Conservation (phyloP, 2,329 filamentous ascomycete genomes). For the Exutisphaerella laricina region DNA sequence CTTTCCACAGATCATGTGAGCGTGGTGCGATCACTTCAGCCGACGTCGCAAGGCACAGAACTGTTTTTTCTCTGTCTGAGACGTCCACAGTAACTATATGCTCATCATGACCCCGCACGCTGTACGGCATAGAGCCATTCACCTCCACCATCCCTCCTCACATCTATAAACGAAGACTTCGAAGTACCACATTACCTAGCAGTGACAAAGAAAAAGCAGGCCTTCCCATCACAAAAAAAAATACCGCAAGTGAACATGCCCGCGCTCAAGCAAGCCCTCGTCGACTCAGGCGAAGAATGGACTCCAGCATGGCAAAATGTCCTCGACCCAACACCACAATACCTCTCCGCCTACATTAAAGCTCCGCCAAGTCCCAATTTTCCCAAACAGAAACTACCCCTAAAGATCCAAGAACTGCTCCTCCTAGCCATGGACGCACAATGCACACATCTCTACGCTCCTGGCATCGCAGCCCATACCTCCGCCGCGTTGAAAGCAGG, state of each 20-base stretch:
- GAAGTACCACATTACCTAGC: not conserved
- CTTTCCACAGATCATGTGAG: no score
- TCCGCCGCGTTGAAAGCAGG: conserved; percentile 37
- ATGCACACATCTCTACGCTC: conserved; percentile 42
- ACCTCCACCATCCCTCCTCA: not conserved
- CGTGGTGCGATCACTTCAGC: no score
- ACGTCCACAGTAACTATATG: no score
- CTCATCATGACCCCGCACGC: not conserved
- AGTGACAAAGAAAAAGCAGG: not conserved
- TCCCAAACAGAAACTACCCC: conserved; percentile 33
- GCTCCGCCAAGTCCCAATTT: conserved; percentile 25
- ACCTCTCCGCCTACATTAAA: conserved; percentile 13
- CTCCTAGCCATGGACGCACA: conserved; percentile 41
- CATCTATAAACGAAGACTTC: not conserved
- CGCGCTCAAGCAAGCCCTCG: conserved; percentile 12
- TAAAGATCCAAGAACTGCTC: conserved; percentile 42
- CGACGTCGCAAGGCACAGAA: no score
- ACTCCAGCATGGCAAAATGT: conserved; percentile 12
- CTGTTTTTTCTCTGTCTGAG: no score
- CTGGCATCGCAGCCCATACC: conserved; percentile 40
- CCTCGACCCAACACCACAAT: conserved; percentile 9
- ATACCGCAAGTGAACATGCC: not conserved
- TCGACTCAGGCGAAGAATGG: conserved; percentile 13
- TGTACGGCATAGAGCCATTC: no score
- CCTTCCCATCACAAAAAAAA: no score